Conservation (phyloP, 2,329 filamentous ascomycete species). For the Aspergillus fijiensis region DNA sequence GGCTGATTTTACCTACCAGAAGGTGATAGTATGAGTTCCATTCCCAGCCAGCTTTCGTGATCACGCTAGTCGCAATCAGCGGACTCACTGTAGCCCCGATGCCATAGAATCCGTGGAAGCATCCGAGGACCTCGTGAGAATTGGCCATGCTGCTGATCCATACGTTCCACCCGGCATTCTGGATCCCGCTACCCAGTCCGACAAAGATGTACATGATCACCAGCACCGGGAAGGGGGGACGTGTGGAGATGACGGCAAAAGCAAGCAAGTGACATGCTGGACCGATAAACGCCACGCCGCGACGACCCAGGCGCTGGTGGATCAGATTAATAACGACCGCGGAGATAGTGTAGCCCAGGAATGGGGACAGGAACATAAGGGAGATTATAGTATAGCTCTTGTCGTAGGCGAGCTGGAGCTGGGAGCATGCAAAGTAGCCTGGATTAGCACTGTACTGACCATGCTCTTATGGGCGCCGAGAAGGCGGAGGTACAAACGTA, state of each 20-base stretch:
- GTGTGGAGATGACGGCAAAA: conserved; percentile 33
- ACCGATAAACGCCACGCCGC: conserved; percentile 66
- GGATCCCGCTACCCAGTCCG: conserved; percentile 42
- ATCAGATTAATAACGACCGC: conserved; percentile 47
- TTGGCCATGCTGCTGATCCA: conserved; percentile 69
- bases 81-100: conserved; percentile 68
- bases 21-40: conserved; percentile 78
- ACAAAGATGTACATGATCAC: conserved; percentile 40
- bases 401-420: conserved; percentile 49
- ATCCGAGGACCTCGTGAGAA: conserved; percentile 70
- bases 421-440: too few relatives aligned
- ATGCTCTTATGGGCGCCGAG: background rate
- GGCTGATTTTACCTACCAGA: conserved; percentile 52
- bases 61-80: conserved; percentile 69
- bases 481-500: conserved; percentile 7
- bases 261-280: conserved; percentile 47
- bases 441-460: background rate
- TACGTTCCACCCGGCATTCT: conserved; percentile 58
- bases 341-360: conserved; percentile 47
- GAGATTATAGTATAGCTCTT: conserved; percentile 50
- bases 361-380: conserved; percentile 49
- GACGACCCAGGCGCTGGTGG: conserved; percentile 56
- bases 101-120: conserved; percentile 71
- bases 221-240: conserved; percentile 43
- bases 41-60: conserved; percentile 58